These are phyloP conservation scores for Solanum commersonii DNA, from an alignment of 257 asterid species.

Conservation along the genomic window DNA sequence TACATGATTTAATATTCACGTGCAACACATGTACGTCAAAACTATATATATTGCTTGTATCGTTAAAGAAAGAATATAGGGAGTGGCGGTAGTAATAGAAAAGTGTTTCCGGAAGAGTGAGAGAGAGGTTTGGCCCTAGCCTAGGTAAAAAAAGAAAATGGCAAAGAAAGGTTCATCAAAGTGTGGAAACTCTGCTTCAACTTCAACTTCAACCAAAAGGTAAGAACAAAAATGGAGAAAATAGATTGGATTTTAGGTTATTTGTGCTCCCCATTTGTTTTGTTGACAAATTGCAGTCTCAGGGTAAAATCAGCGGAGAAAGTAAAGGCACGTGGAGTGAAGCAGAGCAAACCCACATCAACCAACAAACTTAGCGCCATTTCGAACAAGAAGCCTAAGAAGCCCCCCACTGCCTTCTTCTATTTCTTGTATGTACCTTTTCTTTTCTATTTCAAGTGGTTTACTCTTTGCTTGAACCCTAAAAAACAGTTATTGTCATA, in stretches of 20 bases:
- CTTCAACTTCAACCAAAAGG: constrained; percentile 25
- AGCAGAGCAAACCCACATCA: neutral
- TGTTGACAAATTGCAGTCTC: constrained; percentile 25
- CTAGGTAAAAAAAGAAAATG: constrained; percentile 8
- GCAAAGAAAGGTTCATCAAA: constrained; percentile 12
- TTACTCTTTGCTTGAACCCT: too few relatives aligned
- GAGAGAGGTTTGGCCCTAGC: neutral
- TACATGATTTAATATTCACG: too few relatives aligned
- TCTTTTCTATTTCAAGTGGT: neutral
- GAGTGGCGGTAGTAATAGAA: neutral
- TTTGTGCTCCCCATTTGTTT: neutral
- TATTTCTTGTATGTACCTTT: constrained; percentile 49
- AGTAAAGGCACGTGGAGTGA: constrained; percentile 13
- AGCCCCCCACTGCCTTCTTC: constrained; percentile 97
- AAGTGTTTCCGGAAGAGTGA: neutral
- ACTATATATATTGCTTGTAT: too few relatives aligned
- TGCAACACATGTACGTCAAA: too few relatives aligned
- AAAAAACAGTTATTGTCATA: too few relatives aligned
- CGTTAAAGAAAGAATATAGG: too few relatives aligned
- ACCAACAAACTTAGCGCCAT: too few relatives aligned
- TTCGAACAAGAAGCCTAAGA: constrained; percentile 50
- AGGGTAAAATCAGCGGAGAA: constrained; percentile 18
- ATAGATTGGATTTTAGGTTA: neutral
- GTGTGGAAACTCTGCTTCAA: constrained; percentile 4
- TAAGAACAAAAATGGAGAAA: neutral